Conservation (phyloP, 371 early-diverging fungal species). For the Mucor sp. region DNA sequence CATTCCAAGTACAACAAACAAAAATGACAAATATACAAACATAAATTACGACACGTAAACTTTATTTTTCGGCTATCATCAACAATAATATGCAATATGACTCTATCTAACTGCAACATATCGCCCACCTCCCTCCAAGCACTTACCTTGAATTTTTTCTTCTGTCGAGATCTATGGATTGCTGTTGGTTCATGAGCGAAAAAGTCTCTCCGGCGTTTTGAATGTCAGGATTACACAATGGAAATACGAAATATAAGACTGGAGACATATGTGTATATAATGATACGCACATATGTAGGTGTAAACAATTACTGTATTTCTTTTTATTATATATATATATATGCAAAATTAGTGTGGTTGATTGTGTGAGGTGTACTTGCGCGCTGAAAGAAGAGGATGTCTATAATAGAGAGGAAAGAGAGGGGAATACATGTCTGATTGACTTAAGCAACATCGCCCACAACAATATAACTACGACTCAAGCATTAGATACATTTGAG, state of each 20-base stretch:
- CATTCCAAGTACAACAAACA: not conserved
- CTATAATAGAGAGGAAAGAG: not conserved
- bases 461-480: constrained; percentile 35
- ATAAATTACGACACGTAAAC: not conserved
- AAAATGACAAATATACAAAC: not conserved
- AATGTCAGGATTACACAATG: not conserved
- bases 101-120: not conserved
- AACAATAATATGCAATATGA: not conserved
- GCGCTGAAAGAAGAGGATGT: not conserved
- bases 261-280: not conserved
- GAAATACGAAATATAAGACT: not conserved
- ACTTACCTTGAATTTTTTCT: not conserved
- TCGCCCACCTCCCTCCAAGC: not conserved
- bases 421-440: not conserved
- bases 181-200: not conserved
- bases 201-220: not conserved
- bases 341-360: not conserved
- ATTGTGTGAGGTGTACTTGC: not conserved
- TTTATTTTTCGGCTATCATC: not conserved
- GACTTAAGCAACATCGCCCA: constrained; percentile 25
- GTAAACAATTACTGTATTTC: not conserved
- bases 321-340: not conserved
- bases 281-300: not conserved
- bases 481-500: not conserved
- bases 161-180: not conserved